These are phyloP conservation scores for Dittrichia graveolens DNA, from an alignment of 129 eudicot species.

Conservation along the genomic window DNA sequence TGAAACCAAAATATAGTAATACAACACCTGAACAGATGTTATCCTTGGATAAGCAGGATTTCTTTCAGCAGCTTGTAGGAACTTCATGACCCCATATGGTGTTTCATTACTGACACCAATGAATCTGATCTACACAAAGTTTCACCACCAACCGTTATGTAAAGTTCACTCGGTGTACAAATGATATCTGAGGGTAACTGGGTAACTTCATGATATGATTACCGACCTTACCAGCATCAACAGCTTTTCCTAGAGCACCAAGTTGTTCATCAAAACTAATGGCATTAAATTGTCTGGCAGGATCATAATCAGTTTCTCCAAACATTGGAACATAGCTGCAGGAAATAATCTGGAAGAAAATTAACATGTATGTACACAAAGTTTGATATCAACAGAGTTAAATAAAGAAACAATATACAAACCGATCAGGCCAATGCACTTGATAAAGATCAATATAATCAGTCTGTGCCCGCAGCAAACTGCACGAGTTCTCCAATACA, in stretches of 20 bases:
- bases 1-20: conserved; percentile 21
- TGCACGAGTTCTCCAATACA: conserved; percentile 49
- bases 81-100: conserved; percentile 96
- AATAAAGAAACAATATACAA: conserved; percentile 36
- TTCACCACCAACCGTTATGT: not conserved
- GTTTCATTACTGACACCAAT: conserved; percentile 94
- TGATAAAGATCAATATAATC: conserved; percentile 94
- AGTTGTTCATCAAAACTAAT: conserved; percentile 85
- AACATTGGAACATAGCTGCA: conserved; percentile 96
- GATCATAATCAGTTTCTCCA: conserved; percentile 91
- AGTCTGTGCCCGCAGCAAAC: conserved; percentile 68
- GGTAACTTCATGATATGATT: not conserved
- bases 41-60: conserved; percentile 53
- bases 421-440: conserved; percentile 99
- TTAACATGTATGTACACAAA: not conserved
- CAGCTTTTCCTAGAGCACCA: conserved; percentile 68
- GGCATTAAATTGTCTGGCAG: conserved; percentile 46
- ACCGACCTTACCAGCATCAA: conserved; percentile 93
- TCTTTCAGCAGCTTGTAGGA: conserved; percentile 62
- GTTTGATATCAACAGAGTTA: not conserved
- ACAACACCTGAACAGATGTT: conserved; percentile 77
- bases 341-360: conserved; percentile 8
- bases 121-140: conserved; percentile 69
- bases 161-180: not conserved
- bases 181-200: not conserved